These are phyloP conservation scores for Blastocladiella emersonii DNA, from an alignment of 371 early-diverging fungal genomes.

Conservation along the genomic window DNA sequence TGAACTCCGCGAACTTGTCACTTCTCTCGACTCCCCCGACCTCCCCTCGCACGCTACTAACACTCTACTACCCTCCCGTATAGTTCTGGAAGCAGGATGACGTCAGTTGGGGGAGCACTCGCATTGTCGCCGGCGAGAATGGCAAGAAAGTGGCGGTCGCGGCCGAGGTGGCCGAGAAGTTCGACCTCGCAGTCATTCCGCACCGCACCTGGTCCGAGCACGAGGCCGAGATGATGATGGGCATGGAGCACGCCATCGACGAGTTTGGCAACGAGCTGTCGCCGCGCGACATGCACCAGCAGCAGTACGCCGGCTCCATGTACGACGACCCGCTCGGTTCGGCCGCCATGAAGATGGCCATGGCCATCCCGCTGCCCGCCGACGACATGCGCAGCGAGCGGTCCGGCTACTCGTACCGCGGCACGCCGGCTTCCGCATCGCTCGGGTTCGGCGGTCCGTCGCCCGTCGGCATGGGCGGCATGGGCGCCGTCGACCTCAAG, in stretches of 20 bases:
- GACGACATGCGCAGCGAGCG: neutral
- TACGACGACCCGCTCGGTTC: no score
- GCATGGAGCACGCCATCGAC: constrained; percentile 16
- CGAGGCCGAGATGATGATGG: constrained; percentile 19
- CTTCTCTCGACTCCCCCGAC: no score
- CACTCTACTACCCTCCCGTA: no score
- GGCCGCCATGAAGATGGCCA: neutral
- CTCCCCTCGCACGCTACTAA: no score
- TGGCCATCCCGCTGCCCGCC: neutral
- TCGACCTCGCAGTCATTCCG: constrained; percentile 2
- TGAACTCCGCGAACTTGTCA: no score
- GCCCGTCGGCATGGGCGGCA: no score
- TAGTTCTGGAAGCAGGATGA: constrained; percentile 5
- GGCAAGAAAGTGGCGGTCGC: constrained; percentile 37
- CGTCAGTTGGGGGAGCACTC: constrained; percentile 96
- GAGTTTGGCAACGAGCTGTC: constrained; percentile 14
- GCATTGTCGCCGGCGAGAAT: constrained; percentile 65
- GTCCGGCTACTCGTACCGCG: neutral
- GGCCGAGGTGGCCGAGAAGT: constrained; percentile 11
- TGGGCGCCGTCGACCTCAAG: neutral
- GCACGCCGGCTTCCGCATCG: neutral
- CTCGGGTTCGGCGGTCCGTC: neutral
- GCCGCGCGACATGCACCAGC: neutral
- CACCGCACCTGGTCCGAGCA: constrained; percentile 7
- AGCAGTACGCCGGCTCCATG: no score